Evolutionary conservation across 345 rosid species (phyloP).

Genomic region (Linum trigynum): DNA sequence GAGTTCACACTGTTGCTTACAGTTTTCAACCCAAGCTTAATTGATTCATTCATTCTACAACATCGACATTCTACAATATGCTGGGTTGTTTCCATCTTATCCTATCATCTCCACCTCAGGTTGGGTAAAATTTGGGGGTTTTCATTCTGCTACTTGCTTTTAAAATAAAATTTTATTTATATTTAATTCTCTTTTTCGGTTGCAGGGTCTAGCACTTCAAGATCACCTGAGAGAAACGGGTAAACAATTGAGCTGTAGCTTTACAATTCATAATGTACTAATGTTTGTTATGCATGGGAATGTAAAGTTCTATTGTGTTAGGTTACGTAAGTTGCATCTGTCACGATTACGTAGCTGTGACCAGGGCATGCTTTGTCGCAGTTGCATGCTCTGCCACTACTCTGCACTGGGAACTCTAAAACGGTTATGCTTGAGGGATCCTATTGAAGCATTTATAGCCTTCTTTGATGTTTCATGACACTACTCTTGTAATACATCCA

Average conservation of each 20-base stretch:
- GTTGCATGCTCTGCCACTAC: no score
- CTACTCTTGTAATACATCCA: no score
- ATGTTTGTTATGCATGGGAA: neutral
- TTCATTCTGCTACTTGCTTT: neutral
- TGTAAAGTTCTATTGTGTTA: neutral
- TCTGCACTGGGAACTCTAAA: no score
- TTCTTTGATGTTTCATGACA: no score
- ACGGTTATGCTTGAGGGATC: no score
- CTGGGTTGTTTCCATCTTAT: neutral
- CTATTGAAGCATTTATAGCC: no score
- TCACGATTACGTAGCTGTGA: no score
- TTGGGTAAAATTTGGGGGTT: neutral
- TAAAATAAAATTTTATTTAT: neutral
- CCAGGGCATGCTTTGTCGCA: no score
- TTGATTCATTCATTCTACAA: conserved; percentile 4
- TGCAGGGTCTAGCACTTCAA: conserved; percentile 64
- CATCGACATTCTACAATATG: neutral
- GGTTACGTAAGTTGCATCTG: no score
- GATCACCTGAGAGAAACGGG: conserved; percentile 51
- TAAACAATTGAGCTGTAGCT: conserved; percentile 13
- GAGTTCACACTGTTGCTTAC: conserved; percentile 8
- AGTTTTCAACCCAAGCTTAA: neutral
- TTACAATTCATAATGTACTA: neutral
- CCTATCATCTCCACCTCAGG: neutral
- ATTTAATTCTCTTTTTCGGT: neutral